Evolutionary conservation across 192 early-diverging fungal genomes (phyloP), one percentile per base, ranked within the genome.

Genomic region (Coemansia sp.): DNA sequence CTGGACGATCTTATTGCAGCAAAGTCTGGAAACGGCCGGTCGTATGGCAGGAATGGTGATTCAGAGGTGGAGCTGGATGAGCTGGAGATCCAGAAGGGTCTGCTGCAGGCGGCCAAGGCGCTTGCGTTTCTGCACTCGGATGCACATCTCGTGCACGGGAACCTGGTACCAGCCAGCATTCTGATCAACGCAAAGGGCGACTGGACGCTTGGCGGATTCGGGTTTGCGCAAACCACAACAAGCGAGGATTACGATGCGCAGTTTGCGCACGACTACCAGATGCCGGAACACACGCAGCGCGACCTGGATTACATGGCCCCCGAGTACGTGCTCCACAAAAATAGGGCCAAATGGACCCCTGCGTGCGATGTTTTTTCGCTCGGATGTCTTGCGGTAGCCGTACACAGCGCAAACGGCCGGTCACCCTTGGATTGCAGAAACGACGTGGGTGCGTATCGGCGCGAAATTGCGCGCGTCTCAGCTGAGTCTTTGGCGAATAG

Each of bases 171-270:
- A 1, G 85, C 87, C 16, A 85, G 90, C 43, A 83, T 95, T 11
- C 89, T 90, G 84, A 84, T 95, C 53, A 91, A 92, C 65, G 78
- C 85, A n/a, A 89, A 88, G 67, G 89, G 92, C 39, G 92, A 93
- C 67, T 93, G 92, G 92, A 93, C 91, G 70, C 82, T 93, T 69
- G 89, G 87, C 70, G 92, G 92, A 65, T 77, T 93, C 43, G 89
- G 88, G 47, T 92, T 91, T 62, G 82, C 87, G 9, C 48, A 58
- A 12, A 5, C 61, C 0, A 6, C 39, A 6, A 37, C 15, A n/a
- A 41, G 32, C 3, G 71, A 13, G 63, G 63, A 23, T 41, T 71
- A 18, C 18, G 69, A 39, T 65, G 70, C 4, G 66, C 11, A 52
- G 42, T 85, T 81, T 67, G 83, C 87, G n/a, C 82, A 85, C 56